Conservation (phyloP, 345 rosid species). For the Brassica cretica region DNA sequence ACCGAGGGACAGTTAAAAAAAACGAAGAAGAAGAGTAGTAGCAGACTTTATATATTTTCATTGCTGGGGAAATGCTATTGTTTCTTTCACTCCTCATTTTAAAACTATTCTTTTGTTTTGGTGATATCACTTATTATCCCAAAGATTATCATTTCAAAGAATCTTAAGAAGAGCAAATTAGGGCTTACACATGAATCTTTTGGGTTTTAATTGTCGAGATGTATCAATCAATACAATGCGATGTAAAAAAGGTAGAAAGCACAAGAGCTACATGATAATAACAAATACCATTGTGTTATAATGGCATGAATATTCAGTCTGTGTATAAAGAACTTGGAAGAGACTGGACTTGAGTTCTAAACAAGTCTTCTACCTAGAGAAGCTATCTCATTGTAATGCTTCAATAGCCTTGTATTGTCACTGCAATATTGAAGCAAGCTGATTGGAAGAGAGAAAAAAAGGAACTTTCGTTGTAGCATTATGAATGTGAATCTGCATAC, state of each 20-base stretch:
- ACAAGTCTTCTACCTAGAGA: not conserved
- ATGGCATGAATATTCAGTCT: not conserved
- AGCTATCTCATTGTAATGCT: not conserved
- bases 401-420: not conserved
- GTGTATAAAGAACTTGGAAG: not conserved
- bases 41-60: not conserved
- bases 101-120: not conserved
- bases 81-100: not conserved
- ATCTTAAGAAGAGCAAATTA: not conserved
- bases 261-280: not conserved
- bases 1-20: constrained; percentile 43
- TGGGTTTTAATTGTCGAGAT: not conserved
- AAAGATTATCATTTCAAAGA: not conserved
- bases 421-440: too few relatives aligned
- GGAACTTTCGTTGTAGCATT: too few relatives aligned
- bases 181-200: not conserved
- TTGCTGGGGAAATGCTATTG: not conserved
- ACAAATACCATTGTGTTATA: not conserved
- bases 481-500: not conserved
- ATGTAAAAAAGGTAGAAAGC: not conserved
- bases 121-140: not conserved
- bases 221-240: not conserved
- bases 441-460: too few relatives aligned
- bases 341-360: not conserved
- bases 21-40: constrained; percentile 27